Percentiles rank a stretch among this genome's conserved stretches.
phyloP scores from a whole-genome alignment of 371 early-diverging fungal genomes.

The Mortierella sp. region DNA sequence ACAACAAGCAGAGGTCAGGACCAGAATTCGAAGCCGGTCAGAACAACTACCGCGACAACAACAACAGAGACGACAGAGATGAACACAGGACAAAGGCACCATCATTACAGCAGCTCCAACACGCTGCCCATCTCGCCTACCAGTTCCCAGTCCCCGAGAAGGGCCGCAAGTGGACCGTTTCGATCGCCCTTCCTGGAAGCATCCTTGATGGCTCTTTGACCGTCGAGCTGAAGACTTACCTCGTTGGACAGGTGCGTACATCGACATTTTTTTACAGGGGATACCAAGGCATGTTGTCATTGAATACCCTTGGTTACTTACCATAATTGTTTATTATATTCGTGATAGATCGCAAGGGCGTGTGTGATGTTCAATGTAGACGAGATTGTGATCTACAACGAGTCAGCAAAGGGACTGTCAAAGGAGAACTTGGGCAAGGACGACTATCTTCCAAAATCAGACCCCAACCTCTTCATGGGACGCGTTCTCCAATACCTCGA shows the following conservation, averaged over 20 bases:
- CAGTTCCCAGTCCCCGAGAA: conserved; percentile 45
- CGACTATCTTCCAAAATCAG: conserved; percentile 57
- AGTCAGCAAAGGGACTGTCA: conserved; percentile 55
- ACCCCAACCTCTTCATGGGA: conserved; percentile 74
- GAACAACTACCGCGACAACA: conserved; percentile 26
- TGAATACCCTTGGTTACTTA: background rate
- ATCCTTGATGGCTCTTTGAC: conserved; percentile 79
- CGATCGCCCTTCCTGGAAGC: conserved; percentile 79
- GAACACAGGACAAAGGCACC: conserved; percentile 44
- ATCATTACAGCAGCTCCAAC: conserved; percentile 51
- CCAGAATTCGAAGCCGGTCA: conserved; percentile 60
- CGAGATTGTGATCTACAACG: conserved; percentile 81
- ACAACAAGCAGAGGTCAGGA: conserved; percentile 66
- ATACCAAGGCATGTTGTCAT: background rate
- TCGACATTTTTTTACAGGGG: background rate
- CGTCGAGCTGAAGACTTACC: conserved; percentile 78
- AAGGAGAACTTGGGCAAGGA: conserved; percentile 47
- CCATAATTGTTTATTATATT: background rate
- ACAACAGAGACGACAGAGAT: conserved; percentile 19
- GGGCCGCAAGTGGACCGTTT: conserved; percentile 72
- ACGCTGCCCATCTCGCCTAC: conserved; percentile 44
- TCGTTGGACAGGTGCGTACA: conserved; percentile 75
- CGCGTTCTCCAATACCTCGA: conserved; percentile 78
- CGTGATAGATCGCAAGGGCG: conserved; percentile 70
- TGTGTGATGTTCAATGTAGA: conserved; percentile 76